Conservation (phyloP, 176 grass and related monocot genomes). For the Lolium multiflorum region DNA sequence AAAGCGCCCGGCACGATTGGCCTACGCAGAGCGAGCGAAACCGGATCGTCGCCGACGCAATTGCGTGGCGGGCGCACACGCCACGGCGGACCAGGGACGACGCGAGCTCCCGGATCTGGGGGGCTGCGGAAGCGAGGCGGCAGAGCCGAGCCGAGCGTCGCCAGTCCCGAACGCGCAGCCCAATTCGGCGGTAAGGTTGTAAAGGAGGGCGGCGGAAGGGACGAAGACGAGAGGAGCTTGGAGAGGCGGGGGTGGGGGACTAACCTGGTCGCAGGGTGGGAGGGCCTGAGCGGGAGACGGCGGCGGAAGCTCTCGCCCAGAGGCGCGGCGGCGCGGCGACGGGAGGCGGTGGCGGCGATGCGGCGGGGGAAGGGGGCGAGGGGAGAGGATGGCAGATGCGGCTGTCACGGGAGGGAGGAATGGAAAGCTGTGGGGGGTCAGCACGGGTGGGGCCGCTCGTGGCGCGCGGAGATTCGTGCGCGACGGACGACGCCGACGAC, state of each 20-base stretch:
- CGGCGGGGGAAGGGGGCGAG: neutral
- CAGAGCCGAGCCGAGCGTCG: neutral
- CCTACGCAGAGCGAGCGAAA: neutral
- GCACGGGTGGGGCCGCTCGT: neutral
- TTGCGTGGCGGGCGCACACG: neutral
- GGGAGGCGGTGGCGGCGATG: neutral
- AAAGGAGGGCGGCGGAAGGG: neutral
- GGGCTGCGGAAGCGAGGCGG: neutral
- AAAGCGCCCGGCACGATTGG: neutral
- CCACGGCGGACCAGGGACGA: neutral
- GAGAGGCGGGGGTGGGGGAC: neutral
- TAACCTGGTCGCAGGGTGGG: conserved; percentile 39
- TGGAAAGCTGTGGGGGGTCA: too few relatives aligned
- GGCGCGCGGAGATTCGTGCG: conserved; percentile 38
- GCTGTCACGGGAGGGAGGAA: neutral
- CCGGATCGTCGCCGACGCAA: neutral
- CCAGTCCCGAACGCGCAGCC: neutral
- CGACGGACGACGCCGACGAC: neutral
- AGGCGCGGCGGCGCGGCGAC: neutral
- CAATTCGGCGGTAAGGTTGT: neutral
- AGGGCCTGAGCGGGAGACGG: neutral
- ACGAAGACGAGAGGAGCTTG: too few relatives aligned
- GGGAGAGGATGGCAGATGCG: neutral
- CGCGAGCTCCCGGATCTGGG: conserved; percentile 39
- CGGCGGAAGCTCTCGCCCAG: conserved; percentile 28